phyloP scores from a whole-genome alignment of 2,329 filamentous ascomycete genomes.

The Apiospora marii region DNA sequence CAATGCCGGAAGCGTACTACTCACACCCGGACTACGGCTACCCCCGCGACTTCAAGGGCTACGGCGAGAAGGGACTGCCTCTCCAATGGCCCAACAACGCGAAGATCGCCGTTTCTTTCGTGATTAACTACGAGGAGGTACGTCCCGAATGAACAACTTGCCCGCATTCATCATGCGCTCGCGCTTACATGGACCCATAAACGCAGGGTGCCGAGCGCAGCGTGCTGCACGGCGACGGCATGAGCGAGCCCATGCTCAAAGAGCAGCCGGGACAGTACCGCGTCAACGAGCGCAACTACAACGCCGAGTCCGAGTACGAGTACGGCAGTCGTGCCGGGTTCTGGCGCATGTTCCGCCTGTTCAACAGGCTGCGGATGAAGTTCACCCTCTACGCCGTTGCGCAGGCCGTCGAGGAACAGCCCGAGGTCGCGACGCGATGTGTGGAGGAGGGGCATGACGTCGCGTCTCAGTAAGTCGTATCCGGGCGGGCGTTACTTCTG shows the following conservation, averaged over 20 bases:
- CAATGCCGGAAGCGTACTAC: conserved; percentile 40
- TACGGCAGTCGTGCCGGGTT: conserved; percentile 58
- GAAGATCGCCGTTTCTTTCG: conserved; percentile 54
- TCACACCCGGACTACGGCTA: conserved; percentile 42
- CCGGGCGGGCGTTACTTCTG: too few species aligned
- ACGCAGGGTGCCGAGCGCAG: conserved; percentile 33
- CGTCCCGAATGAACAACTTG: not conserved
- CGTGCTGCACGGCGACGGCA: conserved; percentile 48
- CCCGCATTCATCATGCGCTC: too few species aligned
- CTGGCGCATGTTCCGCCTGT: conserved; percentile 58
- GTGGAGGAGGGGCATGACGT: conserved; percentile 60
- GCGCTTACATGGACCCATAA: not conserved
- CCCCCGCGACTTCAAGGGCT: conserved; percentile 47
- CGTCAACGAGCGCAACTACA: conserved; percentile 53
- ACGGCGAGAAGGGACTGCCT: conserved; percentile 48
- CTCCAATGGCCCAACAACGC: conserved; percentile 50
- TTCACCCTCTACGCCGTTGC: conserved; percentile 60
- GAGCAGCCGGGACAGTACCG: conserved; percentile 48
- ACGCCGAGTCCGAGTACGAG: conserved; percentile 58
- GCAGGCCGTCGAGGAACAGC: conserved; percentile 55
- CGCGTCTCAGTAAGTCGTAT: conserved; percentile 48
- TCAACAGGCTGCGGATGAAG: conserved; percentile 56
- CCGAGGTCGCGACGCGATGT: conserved; percentile 53
- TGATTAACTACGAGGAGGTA: conserved; percentile 55
- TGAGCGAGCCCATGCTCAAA: conserved; percentile 47